Conservation (phyloP, 192 early-diverging fungal species). For the Rhizophagus clarus region DNA sequence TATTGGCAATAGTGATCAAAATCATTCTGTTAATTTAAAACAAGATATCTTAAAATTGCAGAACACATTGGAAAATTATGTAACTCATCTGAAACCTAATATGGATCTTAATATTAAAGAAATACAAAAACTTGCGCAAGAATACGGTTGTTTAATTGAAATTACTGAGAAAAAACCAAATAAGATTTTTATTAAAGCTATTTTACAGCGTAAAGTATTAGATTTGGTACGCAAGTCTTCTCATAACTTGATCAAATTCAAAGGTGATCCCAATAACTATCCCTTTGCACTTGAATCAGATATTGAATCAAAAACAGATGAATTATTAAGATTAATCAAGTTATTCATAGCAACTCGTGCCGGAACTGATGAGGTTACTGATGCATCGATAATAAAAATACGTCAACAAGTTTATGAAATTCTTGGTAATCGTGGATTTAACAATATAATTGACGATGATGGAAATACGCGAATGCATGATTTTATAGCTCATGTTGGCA, state of each 20-base stretch:
- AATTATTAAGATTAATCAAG: background rate
- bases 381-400: background rate
- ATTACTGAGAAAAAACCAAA: background rate
- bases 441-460: no score
- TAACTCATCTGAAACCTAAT: background rate
- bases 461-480: no score
- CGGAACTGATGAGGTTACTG: background rate
- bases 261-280: no score
- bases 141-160: background rate
- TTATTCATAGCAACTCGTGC: background rate
- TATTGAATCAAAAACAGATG: background rate
- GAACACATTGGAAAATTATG: background rate
- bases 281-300: no score
- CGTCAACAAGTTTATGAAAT: constrained; percentile 16
- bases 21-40: background rate
- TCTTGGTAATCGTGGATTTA: constrained; percentile 6
- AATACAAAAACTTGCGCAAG: background rate
- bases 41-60: background rate
- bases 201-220: no score
- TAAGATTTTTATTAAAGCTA: background rate
- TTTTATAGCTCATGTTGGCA: no score
- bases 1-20: background rate
- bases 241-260: no score
- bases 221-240: no score
- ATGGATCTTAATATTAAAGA: no score